Evolutionary conservation across 2,329 filamentous ascomycete species (phyloP), one percentile per base, ranked within the genome.

Genomic region (Arthrinium phaeospermum): DNA sequence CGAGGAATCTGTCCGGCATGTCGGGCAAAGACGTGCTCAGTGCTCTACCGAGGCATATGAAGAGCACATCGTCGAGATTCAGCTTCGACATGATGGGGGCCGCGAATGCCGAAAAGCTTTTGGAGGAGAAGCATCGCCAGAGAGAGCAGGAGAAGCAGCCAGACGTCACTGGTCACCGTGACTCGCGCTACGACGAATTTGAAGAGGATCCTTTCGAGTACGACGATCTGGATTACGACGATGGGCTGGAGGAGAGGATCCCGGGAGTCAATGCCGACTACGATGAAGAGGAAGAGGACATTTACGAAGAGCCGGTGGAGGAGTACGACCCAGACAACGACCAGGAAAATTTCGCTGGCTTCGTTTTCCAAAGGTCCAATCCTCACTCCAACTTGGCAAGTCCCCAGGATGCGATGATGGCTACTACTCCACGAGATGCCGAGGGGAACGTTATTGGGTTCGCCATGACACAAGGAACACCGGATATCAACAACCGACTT

Each of bases 31-130:
- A 84, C 46, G 81, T 83, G 1, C 80, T 85, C 2, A 88, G 86
- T 8, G 85, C 87, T 0, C 73, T 91, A 46, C 90, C 90, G 2
- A 88, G 83, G 73, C 90, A 92, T 74, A 92, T 92, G 90, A 92
- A 91, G 81, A 95, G 93, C 79, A 93, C 91, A 14, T 93, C 93
- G 0, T 94, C 92, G 0, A 86, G 93, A 19, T 95, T 96, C 79
- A 95, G 93, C 77, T 96, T 96, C 77, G 93, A 95, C 77, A 93
- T 95, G 86, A 89, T 91, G 22, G 92, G 91, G 6, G 90, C 90
- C 7, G 92, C 92, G 19, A 88, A 89, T 73, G 87, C 91, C 77
- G 90, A 92, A 80, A 92, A 91, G 80, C 80, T 92, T 49, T 83
- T 95, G 53, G 94, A 94, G 80, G 93, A 94, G 76, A 88, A 91